Conservation (phyloP, 2,329 filamentous ascomycete genomes). For the Trichophaea hybrida region DNA sequence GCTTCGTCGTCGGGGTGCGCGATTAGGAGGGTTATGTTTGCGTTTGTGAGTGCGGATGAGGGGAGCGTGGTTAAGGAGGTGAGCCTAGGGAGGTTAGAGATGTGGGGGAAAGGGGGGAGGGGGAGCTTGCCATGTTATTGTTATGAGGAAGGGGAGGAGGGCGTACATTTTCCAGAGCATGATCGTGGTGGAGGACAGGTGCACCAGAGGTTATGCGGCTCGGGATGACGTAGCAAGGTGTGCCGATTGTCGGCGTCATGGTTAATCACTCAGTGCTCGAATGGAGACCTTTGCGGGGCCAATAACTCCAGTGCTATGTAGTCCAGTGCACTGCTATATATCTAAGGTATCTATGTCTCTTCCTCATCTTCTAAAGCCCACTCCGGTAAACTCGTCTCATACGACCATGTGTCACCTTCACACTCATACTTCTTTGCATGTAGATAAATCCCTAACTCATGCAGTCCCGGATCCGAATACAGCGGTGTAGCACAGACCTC, state of each 20-base stretch:
- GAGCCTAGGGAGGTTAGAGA: constrained; percentile 34
- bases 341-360: too few relatives aligned
- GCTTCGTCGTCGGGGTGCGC: constrained; percentile 97
- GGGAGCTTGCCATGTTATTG: constrained; percentile 24
- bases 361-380: constrained; percentile 54
- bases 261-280: background rate
- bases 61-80: constrained; percentile 35
- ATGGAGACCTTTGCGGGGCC: too few relatives aligned
- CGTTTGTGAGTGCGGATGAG: constrained; percentile 58
- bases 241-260: background rate
- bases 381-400: constrained; percentile 64
- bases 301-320: too few relatives aligned
- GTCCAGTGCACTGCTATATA: too few relatives aligned
- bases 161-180: background rate
- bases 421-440: constrained; percentile 87
- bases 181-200: background rate
- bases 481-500: constrained; percentile 70
- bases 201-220: background rate
- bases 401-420: constrained; percentile 68
- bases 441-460: constrained; percentile 85
- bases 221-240: background rate
- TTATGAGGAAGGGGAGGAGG: background rate
- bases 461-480: constrained; percentile 79
- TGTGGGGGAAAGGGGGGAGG: constrained; percentile 32
- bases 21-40: constrained; percentile 82